phyloP scores from a whole-genome alignment of 148 eudicot genomes.

The Polygonum maritimum region DNA sequence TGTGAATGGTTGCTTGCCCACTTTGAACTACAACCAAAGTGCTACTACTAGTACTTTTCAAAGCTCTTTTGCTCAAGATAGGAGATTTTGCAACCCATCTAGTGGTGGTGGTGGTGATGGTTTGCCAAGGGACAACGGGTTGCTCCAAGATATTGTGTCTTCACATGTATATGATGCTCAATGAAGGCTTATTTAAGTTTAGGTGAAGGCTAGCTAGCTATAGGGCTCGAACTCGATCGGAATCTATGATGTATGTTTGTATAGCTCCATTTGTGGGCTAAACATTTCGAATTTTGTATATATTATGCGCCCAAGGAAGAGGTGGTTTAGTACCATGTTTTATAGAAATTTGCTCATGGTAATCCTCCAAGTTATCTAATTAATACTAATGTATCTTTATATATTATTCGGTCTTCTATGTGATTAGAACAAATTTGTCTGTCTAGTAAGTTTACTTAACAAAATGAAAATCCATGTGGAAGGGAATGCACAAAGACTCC shows the following conservation, averaged over 20 bases:
- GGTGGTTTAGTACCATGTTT: background rate
- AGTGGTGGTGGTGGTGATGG: background rate
- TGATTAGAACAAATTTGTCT: background rate
- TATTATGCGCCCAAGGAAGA: background rate
- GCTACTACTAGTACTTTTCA: background rate
- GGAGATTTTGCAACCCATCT: background rate
- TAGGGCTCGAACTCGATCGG: background rate
- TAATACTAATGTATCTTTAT: background rate
- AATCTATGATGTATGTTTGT: background rate
- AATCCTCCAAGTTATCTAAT: background rate
- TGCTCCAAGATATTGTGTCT: constrained; percentile 6
- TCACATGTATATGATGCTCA: constrained; percentile 1
- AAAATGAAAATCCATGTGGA: background rate
- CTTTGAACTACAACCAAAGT: background rate
- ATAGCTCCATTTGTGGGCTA: constrained; percentile 2
- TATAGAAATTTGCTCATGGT: background rate
- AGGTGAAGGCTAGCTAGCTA: background rate
- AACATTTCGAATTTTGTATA: background rate
- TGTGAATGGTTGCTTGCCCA: background rate
- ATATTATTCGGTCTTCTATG: background rate
- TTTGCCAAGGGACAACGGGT: constrained; percentile 4
- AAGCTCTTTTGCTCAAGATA: constrained; percentile 1
- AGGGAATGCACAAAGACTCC: background rate
- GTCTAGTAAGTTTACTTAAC: background rate
- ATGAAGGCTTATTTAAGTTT: background rate